Base-by-base conservation (phyloP, 192 early-diverging fungal species). In the Podila horticola region DNA sequence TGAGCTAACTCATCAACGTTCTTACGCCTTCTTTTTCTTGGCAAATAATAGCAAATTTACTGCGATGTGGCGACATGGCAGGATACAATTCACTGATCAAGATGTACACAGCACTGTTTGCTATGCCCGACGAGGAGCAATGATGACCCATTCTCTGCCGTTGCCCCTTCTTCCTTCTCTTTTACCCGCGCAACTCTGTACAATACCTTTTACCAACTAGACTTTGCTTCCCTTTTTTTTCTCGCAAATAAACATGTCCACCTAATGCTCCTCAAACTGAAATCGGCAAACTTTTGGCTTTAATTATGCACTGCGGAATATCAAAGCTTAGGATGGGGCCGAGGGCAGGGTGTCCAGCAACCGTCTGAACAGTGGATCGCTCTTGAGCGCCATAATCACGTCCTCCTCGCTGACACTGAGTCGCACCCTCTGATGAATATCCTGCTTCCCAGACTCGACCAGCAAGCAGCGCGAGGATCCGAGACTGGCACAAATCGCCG, bases 61-160 rank as follows among this genome's bases (percentile, higher is more conserved):
- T 98, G 69, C 86, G 96, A 64, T 94, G 93, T 64, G 93, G 95
- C 50, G 97, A 99, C 71, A 87, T 74, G 17, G 66, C 93, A 15
- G 97, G 94, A 17, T 99, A 98, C 85, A 86, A 93, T 73, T 95
- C 93, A 22, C 84, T 99, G 49, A 91, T 97, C 13, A 77, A 83
- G 57, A 94, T 97, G 93, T 97, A 97, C 84, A 95, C 93, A 3
- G 84, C 76, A 41, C 77, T 95, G 60, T 91, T 89, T 81, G 96
- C 93, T 20, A 84, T 83, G 67, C 70, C 71, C 24, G 67, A 83
- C 20, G 62, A 65, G 13, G 41, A 34, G 12, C 15, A 58, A 4
- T n/a, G 24, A 58, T 51, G 22, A 52, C 3, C 52, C n/a, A 10
- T 10, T 55, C 22, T 24, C 41, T 9, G 10, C 22, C 52, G 24